phyloP scores from a whole-genome alignment of 371 early-diverging fungal species.

The Mortierella sp. region DNA sequence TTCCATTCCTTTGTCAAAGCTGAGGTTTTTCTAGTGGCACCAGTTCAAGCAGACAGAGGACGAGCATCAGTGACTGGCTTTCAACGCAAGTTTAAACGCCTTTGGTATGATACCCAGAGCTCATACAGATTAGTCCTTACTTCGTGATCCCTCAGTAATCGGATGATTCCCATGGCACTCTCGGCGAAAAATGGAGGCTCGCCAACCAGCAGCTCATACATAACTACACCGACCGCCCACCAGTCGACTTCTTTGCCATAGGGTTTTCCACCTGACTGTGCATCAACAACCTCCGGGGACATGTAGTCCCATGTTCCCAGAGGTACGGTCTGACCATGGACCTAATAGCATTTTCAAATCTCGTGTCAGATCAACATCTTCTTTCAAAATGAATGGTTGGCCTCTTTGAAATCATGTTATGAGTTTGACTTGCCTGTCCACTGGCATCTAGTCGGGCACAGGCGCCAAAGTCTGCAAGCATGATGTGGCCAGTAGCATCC shows the following conservation, averaged over 20 bases:
- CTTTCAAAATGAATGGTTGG: not conserved
- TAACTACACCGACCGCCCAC: conserved; percentile 99
- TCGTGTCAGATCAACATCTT: not conserved
- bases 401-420: not conserved
- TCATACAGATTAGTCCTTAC: conserved; percentile 27
- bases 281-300: conserved; percentile 92
- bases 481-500: conserved; percentile 83
- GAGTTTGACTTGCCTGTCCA: conserved; percentile 39
- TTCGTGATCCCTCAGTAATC: conserved; percentile 82
- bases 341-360: conserved; percentile 32
- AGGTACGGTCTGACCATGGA: conserved; percentile 69
- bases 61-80: conserved; percentile 18
- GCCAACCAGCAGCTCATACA: conserved; percentile 97
- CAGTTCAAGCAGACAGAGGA: not conserved
- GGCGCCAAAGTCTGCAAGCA: conserved; percentile 95
- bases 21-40: conserved; percentile 60
- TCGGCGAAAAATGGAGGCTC: conserved; percentile 95
- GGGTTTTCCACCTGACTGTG: conserved; percentile 66
- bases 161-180: conserved; percentile 88
- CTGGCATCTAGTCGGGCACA: conserved; percentile 58
- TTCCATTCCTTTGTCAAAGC: conserved; percentile 45
- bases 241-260: conserved; percentile 98
- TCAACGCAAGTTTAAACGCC: not conserved
- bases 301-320: conserved; percentile 98
- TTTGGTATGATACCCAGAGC: no score